Evolutionary conservation across 352 stramenopile genomes (phyloP), one percentile per base, ranked within the genome.

Genomic region (Pythium volutum): DNA sequence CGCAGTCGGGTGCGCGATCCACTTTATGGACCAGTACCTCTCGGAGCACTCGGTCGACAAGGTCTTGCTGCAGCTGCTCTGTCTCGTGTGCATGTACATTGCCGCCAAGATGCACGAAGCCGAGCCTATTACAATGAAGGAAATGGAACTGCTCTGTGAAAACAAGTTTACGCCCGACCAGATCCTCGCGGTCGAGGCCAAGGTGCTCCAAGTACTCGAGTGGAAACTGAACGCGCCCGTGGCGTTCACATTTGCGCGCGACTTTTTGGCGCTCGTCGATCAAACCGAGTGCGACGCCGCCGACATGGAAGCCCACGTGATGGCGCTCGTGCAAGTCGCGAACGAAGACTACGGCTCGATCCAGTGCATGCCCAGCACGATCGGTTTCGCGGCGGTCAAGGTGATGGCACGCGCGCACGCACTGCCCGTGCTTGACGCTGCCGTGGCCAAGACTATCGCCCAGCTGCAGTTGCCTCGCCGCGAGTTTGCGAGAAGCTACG

Each of bases 21-120:
- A 87, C 65, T 89, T 79, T 57, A 72, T 93, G 62, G 83, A 93
- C 61, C 71, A 85, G 58, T 91, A 87, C 61, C 66, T 93, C 7
- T 82, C 72, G 27, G 56, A 66, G 5, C 73, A 80, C 64, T 89
- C 83, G 27, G 83, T 89, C n/a, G 81, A 89, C 68, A 85, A 86
- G 43, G 67, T 81, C 15, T 77, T 78, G 59, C 63, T 89, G 62
- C 83, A 93, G 62, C 61, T 93, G 14, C 58, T 93, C 27, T 82
- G 71, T 41, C 84, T 93, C 64, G 83, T 93, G 25, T 87, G 75
- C 50, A 84, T 93, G 69, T 89, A 74, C 67, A 71, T 76, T 25
- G 72, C 81, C 33, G 83, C 76, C 66, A 93, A 93, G 71, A 79
- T 93, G 71, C 71, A 88, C 63, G 83, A 93, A 64, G 59, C 73